These are phyloP conservation scores for Entrophospora sp. DNA, from an alignment of 192 early-diverging fungal genomes.

Conservation along the genomic window DNA sequence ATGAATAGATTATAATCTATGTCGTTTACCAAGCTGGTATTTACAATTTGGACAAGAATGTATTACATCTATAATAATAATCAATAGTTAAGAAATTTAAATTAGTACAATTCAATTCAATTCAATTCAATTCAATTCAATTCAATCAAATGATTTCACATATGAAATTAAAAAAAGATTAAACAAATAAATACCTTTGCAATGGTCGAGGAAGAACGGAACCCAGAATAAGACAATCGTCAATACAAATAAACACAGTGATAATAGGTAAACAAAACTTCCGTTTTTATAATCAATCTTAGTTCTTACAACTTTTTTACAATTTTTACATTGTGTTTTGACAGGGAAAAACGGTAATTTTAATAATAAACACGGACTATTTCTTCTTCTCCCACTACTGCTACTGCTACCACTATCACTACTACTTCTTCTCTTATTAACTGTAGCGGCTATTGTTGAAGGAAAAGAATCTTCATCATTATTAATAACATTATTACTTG, in stretches of 20 bases:
- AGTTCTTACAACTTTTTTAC: conserved; percentile 5
- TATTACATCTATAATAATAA: neutral
- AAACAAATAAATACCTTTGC: conserved; percentile 3
- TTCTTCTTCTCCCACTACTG: too few relatives aligned
- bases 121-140: too few relatives aligned
- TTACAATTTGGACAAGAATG: neutral
- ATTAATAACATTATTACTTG: too few relatives aligned
- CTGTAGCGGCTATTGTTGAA: too few relatives aligned
- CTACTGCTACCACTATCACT: too few relatives aligned
- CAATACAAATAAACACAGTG: neutral
- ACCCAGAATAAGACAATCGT: conserved; percentile 17
- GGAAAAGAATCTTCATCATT: too few relatives aligned
- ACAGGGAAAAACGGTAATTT: conserved; percentile 11
- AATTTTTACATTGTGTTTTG: conserved; percentile 5
- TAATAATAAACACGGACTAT: too few relatives aligned
- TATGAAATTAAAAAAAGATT: neutral
- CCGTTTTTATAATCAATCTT: conserved; percentile 1
- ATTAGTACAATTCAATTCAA: neutral
- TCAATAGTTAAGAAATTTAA: neutral
- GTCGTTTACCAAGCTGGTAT: neutral
- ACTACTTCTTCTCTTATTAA: too few relatives aligned
- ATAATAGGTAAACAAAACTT: neutral
- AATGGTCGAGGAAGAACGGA: neutral
- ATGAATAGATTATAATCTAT: neutral
- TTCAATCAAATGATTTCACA: too few relatives aligned